A percentile compares a stretch with the other conserved stretches of the same genome.
Evolutionary conservation across 108 stramenopile species (phyloP).

Genomic region (Nitzschia sp.): DNA sequence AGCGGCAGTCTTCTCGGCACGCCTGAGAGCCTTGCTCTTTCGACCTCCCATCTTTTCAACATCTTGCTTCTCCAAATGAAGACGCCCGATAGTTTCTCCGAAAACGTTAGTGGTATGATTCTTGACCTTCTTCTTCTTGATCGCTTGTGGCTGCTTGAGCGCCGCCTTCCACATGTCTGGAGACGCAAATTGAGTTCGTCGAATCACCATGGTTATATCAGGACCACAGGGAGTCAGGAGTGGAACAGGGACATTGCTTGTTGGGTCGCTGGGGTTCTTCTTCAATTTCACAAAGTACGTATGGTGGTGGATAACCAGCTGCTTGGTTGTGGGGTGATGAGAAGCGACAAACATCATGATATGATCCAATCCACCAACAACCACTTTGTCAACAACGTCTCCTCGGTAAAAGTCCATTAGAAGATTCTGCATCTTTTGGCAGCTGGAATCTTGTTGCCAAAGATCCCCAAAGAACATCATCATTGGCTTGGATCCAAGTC

Average conservation of each 20-base stretch:
- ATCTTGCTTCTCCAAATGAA: slow-evolving; percentile 97
- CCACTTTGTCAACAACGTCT: slow-evolving; percentile 87
- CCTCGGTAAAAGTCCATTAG: slow-evolving; percentile 97
- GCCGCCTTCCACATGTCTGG: slow-evolving; percentile 93
- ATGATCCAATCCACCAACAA: slow-evolving; percentile 91
- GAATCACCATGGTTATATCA: slow-evolving; percentile 87
- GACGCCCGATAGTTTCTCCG: slow-evolving; percentile 94
- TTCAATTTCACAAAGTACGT: slow-evolving; percentile 84
- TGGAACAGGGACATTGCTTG: slow-evolving; percentile 82
- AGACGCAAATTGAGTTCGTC: slow-evolving; percentile 90
- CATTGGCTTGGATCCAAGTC: slow-evolving; percentile 83
- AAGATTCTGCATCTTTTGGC: slow-evolving; percentile 86
- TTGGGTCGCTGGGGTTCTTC: slow-evolving; percentile 72
- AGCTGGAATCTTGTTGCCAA: slow-evolving; percentile 77
- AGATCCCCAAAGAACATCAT: slow-evolving; percentile 93
- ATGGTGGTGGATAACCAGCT: slow-evolving; percentile 64
- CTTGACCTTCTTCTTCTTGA: slow-evolving; percentile 86
- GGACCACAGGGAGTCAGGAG: slow-evolving; percentile 92
- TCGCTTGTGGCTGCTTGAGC: slow-evolving; percentile 69
- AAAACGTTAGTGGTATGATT: slow-evolving; percentile 92
- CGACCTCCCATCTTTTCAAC: slow-evolving; percentile 81
- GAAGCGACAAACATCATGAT: slow-evolving; percentile 89
- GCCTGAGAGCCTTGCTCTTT: slow-evolving; percentile 86
- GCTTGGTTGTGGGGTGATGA: slow-evolving; percentile 43
- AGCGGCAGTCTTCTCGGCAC: slow-evolving; percentile 73